Base-by-base conservation (phyloP, 2,329 filamentous ascomycete species). In the Aureobasidium sp. region DNA sequence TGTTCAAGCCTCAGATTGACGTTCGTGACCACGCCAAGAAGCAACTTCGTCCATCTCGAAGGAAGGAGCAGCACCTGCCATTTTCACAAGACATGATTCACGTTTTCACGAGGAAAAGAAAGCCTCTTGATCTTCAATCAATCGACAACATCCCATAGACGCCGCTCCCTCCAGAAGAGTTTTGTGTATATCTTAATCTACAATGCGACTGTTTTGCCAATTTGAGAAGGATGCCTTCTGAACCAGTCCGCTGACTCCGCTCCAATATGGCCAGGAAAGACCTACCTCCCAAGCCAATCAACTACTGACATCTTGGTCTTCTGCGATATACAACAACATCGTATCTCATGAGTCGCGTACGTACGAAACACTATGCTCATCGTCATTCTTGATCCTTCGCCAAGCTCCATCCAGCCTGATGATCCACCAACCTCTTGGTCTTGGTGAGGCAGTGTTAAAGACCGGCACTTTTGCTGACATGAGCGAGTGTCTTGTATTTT, bases 381-480 rank as follows among this genome's bases (percentile, higher is more conserved):
- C 52, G 52, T 56, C 37, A 52, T 39, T n/a, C n/a, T 8, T 5
- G 27, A 42, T 56, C 52, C 52, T 56, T 56, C 25, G 39, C 52
- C 52, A 56, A 56, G 52, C 11, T 42, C 45, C 34, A 39, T 31
- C 34, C 22, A 39, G 34, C 20, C 31, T 25, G 49, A 27, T 17
- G 36, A 56, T n/a, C 39, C 36, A 42, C 36, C 7, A 29, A 31
- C 36, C 17, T 41, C 37, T 56, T 27, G 25, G 52, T 42, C 52
- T 41, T 44, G 25, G 39, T 17, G n/a, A 44, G 25, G 52, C 49
- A 53, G 49, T 29, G 15, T 5, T 27, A 27, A 41, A 53, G 8
- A 17, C 3, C 34, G 9, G 5, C 17, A 22, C 4, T 8, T 6
- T 48, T 17, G 45, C 45, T n/a, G 17, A 51, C 17, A 3, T 53